phyloP scores from a whole-genome alignment of 495 filamentous ascomycete species.

The Gamarada debralockiae region DNA sequence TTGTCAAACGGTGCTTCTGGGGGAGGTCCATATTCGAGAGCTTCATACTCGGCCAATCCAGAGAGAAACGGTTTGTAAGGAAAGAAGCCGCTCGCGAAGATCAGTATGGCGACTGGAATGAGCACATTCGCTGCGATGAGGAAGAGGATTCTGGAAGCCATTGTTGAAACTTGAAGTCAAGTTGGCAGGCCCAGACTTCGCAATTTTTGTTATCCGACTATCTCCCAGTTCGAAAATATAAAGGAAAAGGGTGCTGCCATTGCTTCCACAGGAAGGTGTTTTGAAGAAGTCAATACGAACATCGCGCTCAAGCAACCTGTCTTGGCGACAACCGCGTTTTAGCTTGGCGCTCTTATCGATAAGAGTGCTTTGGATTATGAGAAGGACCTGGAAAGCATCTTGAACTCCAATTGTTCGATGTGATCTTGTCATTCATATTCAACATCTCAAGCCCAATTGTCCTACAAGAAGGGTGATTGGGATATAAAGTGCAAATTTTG shows the following conservation, averaged over 20 bases:
- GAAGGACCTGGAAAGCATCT: too few species aligned
- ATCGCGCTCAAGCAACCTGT: conserved; percentile 18
- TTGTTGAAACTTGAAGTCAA: conserved; percentile 1
- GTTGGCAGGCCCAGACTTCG: neutral
- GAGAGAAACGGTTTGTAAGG: conserved; percentile 93
- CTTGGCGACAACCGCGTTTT: conserved; percentile 17
- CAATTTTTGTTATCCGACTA: neutral
- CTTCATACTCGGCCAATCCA: conserved; percentile 67
- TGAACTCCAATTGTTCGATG: too few species aligned
- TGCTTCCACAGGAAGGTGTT: neutral
- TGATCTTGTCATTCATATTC: too few species aligned
- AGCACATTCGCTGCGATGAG: conserved; percentile 69
- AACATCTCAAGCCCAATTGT: too few species aligned
- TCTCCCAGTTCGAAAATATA: neutral
- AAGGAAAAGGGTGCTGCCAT: conserved; percentile 10
- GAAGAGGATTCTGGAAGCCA: conserved; percentile 24
- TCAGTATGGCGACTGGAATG: conserved; percentile 69
- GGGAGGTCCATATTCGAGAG: conserved; percentile 40
- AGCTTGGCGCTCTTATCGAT: conserved; percentile 6
- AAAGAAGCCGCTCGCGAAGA: conserved; percentile 93
- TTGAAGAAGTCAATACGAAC: neutral
- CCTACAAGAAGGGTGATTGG: too few species aligned
- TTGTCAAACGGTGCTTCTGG: conserved; percentile 74
- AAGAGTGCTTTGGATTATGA: neutral
- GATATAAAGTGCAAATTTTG: too few species aligned